These are phyloP conservation scores for Xylaria nigripes DNA, from an alignment of 495 filamentous ascomycete species.

Conservation along the genomic window DNA sequence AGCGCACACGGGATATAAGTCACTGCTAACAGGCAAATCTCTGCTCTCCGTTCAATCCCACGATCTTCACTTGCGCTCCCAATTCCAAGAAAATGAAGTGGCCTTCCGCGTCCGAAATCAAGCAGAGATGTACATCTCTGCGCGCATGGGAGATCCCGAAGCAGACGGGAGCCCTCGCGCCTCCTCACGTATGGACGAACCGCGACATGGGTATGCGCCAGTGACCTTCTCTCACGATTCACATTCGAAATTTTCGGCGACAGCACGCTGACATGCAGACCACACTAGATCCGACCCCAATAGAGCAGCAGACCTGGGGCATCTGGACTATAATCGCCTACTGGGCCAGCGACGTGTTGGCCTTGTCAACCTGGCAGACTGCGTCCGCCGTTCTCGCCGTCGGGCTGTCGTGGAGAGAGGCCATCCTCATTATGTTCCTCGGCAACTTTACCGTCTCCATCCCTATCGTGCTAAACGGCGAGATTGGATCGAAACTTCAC, in stretches of 20 bases:
- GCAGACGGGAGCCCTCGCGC: slow-evolving; percentile 40
- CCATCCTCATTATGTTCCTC: slow-evolving; percentile 51
- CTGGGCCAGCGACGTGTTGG: slow-evolving; percentile 59
- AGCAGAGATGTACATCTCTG: slow-evolving; percentile 31
- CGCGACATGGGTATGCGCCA: slow-evolving; percentile 22
- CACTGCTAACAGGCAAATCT: background rate
- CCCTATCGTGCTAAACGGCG: slow-evolving; percentile 56
- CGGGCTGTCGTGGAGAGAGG: slow-evolving; percentile 54
- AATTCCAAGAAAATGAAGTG: slow-evolving; percentile 4
- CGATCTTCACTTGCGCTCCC: background rate
- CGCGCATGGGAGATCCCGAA: slow-evolving; percentile 43
- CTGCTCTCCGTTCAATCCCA: background rate
- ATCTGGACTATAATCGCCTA: slow-evolving; percentile 46
- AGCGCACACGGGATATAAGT: no score
- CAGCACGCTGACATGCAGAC: background rate
- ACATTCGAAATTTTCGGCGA: background rate
- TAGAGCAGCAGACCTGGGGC: slow-evolving; percentile 43
- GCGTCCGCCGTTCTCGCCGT: slow-evolving; percentile 54
- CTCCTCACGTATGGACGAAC: slow-evolving; percentile 43
- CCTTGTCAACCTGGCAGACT: slow-evolving; percentile 54
- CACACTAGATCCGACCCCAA: slow-evolving; percentile 34
- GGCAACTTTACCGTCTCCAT: slow-evolving; percentile 56
- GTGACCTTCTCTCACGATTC: background rate
- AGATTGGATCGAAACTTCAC: slow-evolving; percentile 54
- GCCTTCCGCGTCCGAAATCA: slow-evolving; percentile 19